These are phyloP conservation scores for Ogataea populi-albae DNA, from an alignment of 805 yeast genomes.

Conservation along the genomic window DNA sequence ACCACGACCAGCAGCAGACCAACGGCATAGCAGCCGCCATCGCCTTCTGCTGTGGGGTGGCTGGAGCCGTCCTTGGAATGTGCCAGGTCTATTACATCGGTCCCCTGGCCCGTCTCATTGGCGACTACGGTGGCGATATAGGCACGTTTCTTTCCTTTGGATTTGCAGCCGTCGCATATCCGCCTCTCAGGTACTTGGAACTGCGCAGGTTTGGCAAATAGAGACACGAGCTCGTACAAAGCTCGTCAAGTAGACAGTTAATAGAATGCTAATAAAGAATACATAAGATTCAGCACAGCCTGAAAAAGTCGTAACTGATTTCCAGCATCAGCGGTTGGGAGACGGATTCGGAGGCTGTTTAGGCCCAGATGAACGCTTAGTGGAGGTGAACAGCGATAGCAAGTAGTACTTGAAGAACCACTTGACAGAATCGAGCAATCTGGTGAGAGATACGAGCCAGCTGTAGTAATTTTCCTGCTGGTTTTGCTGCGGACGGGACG, in stretches of 20 bases:
- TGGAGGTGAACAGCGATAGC: conserved; percentile 15
- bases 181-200: conserved; percentile 64
- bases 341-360: conserved; percentile 4
- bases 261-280: not conserved
- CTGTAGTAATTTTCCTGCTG: conserved; percentile 15
- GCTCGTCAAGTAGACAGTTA: no score
- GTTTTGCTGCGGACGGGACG: not conserved
- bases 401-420: conserved; percentile 23
- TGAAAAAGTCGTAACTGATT: not conserved
- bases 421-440: conserved; percentile 15
- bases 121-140: conserved; percentile 71
- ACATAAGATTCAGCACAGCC: conserved; percentile 1
- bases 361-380: no score
- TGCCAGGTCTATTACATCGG: conserved; percentile 82
- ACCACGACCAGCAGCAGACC: conserved; percentile 57
- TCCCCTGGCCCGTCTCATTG: conserved; percentile 62
- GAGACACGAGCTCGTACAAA: not conserved
- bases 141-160: conserved; percentile 81
- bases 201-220: conserved; percentile 48
- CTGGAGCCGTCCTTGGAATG: conserved; percentile 87
- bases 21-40: conserved; percentile 68
- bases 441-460: conserved; percentile 15
- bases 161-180: conserved; percentile 62
- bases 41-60: conserved; percentile 67
- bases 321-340: not conserved